A percentile compares a stretch with the other conserved stretches of the same genome.
Conservation (phyloP, 2,329 filamentous ascomycete genomes). For the Diaporthe aspalathi region DNA sequence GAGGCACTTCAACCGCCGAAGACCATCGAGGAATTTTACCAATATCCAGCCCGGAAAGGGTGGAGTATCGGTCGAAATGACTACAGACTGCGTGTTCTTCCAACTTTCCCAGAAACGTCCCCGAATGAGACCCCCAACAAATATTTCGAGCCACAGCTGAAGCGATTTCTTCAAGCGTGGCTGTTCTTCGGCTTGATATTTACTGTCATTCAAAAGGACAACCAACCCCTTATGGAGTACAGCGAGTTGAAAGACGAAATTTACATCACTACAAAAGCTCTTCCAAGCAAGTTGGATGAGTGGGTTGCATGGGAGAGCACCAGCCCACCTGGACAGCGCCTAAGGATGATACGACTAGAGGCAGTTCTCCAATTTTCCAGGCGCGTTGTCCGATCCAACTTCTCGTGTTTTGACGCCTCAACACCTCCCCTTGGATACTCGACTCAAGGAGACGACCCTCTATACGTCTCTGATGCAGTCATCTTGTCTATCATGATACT, state of each 20-base stretch:
- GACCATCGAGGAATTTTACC: neutral
- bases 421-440: neutral
- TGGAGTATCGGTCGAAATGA: neutral
- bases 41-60: neutral
- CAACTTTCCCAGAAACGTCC: neutral
- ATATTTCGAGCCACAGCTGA: neutral
- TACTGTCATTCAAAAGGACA: neutral
- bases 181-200: constrained; percentile 2
- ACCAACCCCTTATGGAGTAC: neutral
- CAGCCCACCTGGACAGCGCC: neutral
- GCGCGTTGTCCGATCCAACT: neutral
- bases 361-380: neutral
- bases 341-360: neutral
- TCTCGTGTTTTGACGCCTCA: neutral
- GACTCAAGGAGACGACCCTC: neutral
- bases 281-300: neutral
- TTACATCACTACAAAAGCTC: neutral
- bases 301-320: neutral
- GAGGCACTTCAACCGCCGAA: neutral
- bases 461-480: neutral
- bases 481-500: neutral
- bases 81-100: neutral
- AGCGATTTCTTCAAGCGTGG: neutral
- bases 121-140: neutral
- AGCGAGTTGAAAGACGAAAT: neutral